Evolutionary conservation across 2,329 filamentous ascomycete genomes (phyloP).

Genomic region (Colletotrichum costaricense): DNA sequence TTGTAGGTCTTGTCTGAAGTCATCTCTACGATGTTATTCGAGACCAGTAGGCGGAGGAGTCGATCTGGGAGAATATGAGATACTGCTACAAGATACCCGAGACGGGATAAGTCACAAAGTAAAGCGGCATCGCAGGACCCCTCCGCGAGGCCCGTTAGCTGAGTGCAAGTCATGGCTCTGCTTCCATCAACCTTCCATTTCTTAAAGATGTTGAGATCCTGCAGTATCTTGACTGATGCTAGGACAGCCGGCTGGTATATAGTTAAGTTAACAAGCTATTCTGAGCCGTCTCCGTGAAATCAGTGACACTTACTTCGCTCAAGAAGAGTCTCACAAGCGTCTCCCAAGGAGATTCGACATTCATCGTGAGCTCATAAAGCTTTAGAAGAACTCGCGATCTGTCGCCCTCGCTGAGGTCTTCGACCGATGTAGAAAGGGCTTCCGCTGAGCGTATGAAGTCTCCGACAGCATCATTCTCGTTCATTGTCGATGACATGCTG

Average conservation of each 20-base stretch:
- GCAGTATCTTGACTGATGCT: not conserved
- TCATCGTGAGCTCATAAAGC: not conserved
- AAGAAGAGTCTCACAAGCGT: conserved; percentile 3
- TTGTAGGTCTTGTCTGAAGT: not conserved
- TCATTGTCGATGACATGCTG: too few species aligned
- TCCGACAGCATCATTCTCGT: not conserved
- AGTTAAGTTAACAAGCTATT: not conserved
- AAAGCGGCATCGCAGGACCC: not conserved
- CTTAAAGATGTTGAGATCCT: not conserved
- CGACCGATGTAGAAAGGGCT: not conserved
- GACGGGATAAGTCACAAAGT: not conserved
- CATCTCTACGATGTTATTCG: conserved; percentile 4
- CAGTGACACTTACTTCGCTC: not conserved
- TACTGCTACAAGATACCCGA: too few species aligned
- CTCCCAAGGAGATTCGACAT: conserved; percentile 20
- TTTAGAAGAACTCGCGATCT: not conserved
- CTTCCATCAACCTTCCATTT: not conserved
- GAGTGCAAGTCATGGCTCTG: not conserved
- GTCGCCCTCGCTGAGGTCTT: not conserved
- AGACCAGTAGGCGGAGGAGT: conserved; percentile 1
- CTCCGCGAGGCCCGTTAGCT: not conserved
- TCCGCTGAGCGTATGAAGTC: not conserved
- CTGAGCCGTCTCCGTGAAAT: too few species aligned
- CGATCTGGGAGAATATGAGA: not conserved
- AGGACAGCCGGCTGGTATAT: not conserved